Base-by-base conservation (phyloP, 768 basidiomycete genomes). In the Suillus fuscotomentosus region DNA sequence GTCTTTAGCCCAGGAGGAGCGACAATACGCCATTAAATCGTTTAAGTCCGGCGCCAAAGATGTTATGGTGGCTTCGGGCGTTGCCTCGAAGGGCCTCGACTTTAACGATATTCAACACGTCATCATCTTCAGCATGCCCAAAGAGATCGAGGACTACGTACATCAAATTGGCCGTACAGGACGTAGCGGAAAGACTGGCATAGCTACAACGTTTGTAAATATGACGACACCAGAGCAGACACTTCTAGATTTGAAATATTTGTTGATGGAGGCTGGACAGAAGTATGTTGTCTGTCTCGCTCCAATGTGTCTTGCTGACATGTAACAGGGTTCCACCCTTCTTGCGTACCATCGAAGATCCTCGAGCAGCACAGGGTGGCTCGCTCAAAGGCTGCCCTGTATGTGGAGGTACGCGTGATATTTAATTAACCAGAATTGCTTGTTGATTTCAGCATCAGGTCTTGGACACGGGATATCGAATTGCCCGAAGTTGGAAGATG, bases 131-230 rank as follows among this genome's bases (percentile, higher is more conserved):
- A 89, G 92, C 38, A 99, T 99, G 97, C 97, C 97, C 0, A 99
- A 99, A 77, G 97, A 99, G 80, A 99, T 99, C 67, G 97, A 99
- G 77, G 97, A 99, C 76, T 99, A 99, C 71, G 97, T 99, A 59
- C 97, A 99, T 80, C 97, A 99, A 77, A 99, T 99, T 68, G 97
- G 97, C 34, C 91, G 97, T 65, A 99, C 97, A 8, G 97, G 97
- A 60, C 88, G 97, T 69, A 95, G 92, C 69, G 97, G 97, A 24
- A 98, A 98, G 76, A 99, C 97, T 1, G 97, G 97, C 60, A 98
- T 99, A 63, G 97, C 97, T 39, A 99, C 97, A 41, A 96, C 97
- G 42, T 99, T 99, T 72, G 94, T 99, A 62, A 99, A 99, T 75
- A 97, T 97, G 94, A 93, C 92, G 72, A 97, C 97, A 2, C 85